These are phyloP conservation scores for Aureobasidium sp. DNA, from an alignment of 2,329 filamentous ascomycete species.

Conservation along the genomic window DNA sequence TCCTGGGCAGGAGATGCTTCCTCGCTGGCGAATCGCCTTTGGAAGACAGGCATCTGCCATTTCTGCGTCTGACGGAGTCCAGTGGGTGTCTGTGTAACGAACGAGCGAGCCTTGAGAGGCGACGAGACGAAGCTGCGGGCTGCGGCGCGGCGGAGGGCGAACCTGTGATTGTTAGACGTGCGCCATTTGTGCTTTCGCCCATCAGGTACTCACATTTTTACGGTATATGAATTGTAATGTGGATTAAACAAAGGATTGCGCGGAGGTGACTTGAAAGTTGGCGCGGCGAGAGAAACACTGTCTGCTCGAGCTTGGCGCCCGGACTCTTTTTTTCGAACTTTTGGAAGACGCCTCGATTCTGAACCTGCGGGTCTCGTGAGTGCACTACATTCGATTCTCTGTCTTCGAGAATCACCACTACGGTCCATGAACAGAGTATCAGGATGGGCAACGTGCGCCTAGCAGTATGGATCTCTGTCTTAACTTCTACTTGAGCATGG, in stretches of 20 bases:
- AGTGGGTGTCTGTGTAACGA: slow-evolving; percentile 33
- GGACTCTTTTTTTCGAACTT: neutral
- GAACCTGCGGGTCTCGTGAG: neutral
- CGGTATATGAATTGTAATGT: neutral
- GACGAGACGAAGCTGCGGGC: slow-evolving; percentile 45
- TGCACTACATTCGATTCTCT: neutral
- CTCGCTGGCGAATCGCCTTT: slow-evolving; percentile 45
- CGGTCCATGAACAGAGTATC: too few relatives aligned
- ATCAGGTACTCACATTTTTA: neutral
- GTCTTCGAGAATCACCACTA: neutral
- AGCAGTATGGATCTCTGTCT: too few relatives aligned
- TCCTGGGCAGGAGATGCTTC: slow-evolving; percentile 28
- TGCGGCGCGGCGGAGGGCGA: slow-evolving; percentile 51
- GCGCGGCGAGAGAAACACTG: neutral
- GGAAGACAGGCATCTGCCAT: slow-evolving; percentile 34
- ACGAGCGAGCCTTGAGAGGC: slow-evolving; percentile 36
- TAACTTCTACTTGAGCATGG: too few relatives aligned
- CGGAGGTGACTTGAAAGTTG: neutral
- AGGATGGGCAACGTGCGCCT: too few relatives aligned
- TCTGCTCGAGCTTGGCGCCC: neutral
- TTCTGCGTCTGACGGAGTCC: slow-evolving; percentile 33
- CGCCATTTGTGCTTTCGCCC: neutral
- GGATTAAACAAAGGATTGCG: neutral
- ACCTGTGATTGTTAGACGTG: slow-evolving; percentile 36
- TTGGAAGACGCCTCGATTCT: neutral